phyloP scores from a whole-genome alignment of 345 rosid genomes.

The Conringia planisiliqua region DNA sequence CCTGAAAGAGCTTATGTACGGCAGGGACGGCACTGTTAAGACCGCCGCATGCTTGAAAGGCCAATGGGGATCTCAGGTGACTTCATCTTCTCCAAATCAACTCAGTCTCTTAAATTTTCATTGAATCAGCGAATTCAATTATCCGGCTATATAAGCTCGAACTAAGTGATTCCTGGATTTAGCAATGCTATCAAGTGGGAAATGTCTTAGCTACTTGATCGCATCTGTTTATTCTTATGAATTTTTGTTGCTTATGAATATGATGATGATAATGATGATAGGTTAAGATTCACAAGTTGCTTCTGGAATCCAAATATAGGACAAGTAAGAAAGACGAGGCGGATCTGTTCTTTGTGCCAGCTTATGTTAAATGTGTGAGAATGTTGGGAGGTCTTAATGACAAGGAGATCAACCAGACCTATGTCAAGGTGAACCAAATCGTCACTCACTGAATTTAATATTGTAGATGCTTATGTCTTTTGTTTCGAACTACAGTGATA shows the following conservation, averaged over 20 bases:
- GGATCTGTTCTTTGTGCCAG: constrained; percentile 91
- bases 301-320: constrained; percentile 63
- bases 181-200: constrained; percentile 1
- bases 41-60: constrained; percentile 69
- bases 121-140: neutral
- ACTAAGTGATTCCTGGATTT: neutral
- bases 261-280: constrained; percentile 26
- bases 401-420: constrained; percentile 80
- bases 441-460: neutral
- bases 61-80: constrained; percentile 98
- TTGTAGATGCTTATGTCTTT: neutral
- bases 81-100: neutral
- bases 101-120: neutral
- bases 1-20: constrained; percentile 60
- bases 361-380: constrained; percentile 85
- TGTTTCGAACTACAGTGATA: neutral
- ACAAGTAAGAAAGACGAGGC: constrained; percentile 78
- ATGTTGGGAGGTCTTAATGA: constrained; percentile 94
- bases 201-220: too few species aligned
- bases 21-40: constrained; percentile 59
- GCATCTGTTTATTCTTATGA: neutral
- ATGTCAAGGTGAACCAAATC: constrained; percentile 58
- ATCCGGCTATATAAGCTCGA: too few species aligned
- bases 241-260: neutral
- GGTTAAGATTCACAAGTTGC: constrained; percentile 82